Evolutionary conservation across 163 green algal genomes (phyloP).

Genomic region (Prototheca wickerhamii): DNA sequence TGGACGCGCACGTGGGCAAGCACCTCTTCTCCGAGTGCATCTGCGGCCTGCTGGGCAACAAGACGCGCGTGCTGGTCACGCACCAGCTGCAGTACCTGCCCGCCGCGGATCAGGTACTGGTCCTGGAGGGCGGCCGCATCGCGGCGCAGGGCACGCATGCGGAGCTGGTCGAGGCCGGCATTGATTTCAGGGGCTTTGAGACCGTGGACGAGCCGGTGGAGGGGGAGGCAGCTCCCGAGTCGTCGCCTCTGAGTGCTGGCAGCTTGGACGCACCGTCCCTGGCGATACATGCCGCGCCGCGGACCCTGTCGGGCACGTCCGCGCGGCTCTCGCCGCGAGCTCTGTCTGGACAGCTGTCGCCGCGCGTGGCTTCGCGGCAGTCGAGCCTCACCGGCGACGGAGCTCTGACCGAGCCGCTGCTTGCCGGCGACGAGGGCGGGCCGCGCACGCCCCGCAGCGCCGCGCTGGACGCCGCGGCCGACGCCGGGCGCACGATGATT

Average conservation of each 20-base stretch:
- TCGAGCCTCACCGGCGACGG: not conserved
- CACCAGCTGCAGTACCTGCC: conserved; percentile 83
- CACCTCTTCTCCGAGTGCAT: conserved; percentile 30
- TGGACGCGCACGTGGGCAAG: conserved; percentile 49
- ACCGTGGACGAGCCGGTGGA: not conserved
- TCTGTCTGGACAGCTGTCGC: not conserved
- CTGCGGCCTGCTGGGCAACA: conserved; percentile 54
- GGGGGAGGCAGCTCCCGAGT: not conserved
- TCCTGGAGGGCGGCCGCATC: conserved; percentile 65
- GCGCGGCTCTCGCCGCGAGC: not conserved
- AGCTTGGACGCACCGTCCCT: no score
- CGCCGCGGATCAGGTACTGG: conserved; percentile 69
- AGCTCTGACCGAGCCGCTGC: no score
- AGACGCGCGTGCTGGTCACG: conserved; percentile 82
- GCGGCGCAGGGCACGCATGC: conserved; percentile 26
- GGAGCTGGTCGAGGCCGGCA: conserved; percentile 36
- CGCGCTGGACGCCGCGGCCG: not conserved
- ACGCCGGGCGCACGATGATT: conserved; percentile 13
- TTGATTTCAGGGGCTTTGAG: conserved; percentile 60
- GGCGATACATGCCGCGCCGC: no score
- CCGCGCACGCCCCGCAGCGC: not conserved
- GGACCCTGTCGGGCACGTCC: not conserved
- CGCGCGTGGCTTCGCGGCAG: not conserved
- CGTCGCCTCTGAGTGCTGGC: no score
- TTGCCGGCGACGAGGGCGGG: not conserved